Evolutionary conservation across 2,329 filamentous ascomycete species (phyloP), one percentile per base, ranked within the genome.

Genomic region (Exophiala mesophila): DNA sequence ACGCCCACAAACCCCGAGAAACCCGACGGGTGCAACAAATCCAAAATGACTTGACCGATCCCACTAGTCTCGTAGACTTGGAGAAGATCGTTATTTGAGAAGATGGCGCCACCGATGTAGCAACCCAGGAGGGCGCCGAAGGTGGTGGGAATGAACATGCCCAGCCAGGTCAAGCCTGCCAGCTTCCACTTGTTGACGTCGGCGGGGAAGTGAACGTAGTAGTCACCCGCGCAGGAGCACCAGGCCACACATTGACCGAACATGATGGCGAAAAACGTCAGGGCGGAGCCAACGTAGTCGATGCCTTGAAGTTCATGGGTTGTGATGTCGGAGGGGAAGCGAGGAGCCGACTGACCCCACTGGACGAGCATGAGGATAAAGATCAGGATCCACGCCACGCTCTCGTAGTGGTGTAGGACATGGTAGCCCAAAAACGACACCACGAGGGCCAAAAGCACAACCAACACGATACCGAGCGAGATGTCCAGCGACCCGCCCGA

Each of bases 401-500:
- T 46, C 36, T 59, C 55, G 29, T 57, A 55, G 12, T 41, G 26
- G 28, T 58, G 47, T 12, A 59, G 50, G 10, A 50, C 44, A 10
- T 43, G 56, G 16, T 55, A 44, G 3, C 56, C 56, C 5, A 58
- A 39, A 36, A 54, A 55, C 15, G 53, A 54, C 30, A 58, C 47
- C 19, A 41, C 31, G 23, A 51, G 43, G 30, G 52, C 48, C n/a
- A 52, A 26, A 18, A 53, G 46, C 4, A 45, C 47, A 16, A 58
- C 39, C 23, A 59, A 54, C n/a, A 59, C 37, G n/a, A 59, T 56
- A 16, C 56, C 56, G 45, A 59, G 45, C 3, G 37, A 47, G n/a
- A 50, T 18, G 9, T 47, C 36, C 21, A 61, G 38, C 10, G 42
- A 53, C 12, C 55, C 57, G 17, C 56, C 54, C 1, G 58, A 59